Evolutionary conservation across 2,329 filamentous ascomycete genomes (phyloP), one percentile per base, ranked within the genome.

Genomic region (Tolypocladium tropicale): DNA sequence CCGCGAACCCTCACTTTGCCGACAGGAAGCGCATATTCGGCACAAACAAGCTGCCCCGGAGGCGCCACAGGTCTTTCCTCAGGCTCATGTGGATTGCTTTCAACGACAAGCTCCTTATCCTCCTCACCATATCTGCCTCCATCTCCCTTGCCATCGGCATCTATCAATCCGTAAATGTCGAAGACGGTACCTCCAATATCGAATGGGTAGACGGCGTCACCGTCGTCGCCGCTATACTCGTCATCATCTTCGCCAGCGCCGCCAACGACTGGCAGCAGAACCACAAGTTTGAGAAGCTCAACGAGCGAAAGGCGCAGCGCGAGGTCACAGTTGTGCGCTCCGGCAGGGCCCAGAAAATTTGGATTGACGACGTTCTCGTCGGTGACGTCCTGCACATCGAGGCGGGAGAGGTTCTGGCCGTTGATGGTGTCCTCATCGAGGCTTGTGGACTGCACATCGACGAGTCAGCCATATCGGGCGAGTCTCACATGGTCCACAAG

Each of bases 201-300:
- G 85, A 91, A 68, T 93, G 89, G 89, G 85, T 91, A 6, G 89
- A 93, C 70, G 88, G 88, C 60, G 84, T 91, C 12, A 88, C 89
- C 9, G 90, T 92, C 60, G 84, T 90, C 48, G 80, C 86, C 25
- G 89, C 88, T 53, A 89, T 92, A 58, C 67, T 86, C 18, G 85
- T 92, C 60, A 89, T 92, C 51, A 85, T 91, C 4, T 70, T 87
- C 23, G 88, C 90, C 23, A 88, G 87, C 58, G 88, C 88, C n/a
- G 74, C 85, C 36, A 92, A 90, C 61, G 89, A 92, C 66, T 92
- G 84, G 79, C 88, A 92, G 64, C 91, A 91, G 69, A 88, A 91
- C 67, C 80, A 85, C 50, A 86, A 90, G 64, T 92, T 92, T 64
- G 85, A 89, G 41, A 90, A 89, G 68, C 74, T 92, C 58, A 91